phyloP scores from a whole-genome alignment of 2,329 filamentous ascomycete species.

The Tolypocladium nubicola region DNA sequence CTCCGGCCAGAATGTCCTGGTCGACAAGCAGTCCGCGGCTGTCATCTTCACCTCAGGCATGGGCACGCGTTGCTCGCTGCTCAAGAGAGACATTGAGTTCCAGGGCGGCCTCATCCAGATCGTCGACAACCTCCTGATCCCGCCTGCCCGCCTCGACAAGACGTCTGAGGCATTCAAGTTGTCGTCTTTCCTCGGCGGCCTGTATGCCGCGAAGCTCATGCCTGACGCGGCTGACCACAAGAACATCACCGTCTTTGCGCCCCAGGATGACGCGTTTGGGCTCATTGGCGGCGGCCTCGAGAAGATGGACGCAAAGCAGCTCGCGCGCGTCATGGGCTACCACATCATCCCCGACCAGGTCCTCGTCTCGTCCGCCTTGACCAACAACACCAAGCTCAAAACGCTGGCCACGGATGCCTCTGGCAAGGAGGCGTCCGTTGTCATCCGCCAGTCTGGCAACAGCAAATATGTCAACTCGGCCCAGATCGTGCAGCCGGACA shows the following conservation, averaged over 20 bases:
- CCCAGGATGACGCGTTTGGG: conserved; percentile 49
- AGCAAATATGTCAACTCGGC: conserved; percentile 43
- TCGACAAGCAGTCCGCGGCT: conserved; percentile 27
- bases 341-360: conserved; percentile 50
- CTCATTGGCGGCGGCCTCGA: conserved; percentile 40
- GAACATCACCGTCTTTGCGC: conserved; percentile 53
- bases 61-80: conserved; percentile 31
- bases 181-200: conserved; percentile 26
- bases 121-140: conserved; percentile 39
- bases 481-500: conserved; percentile 39
- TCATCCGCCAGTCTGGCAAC: conserved; percentile 27
- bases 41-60: conserved; percentile 39
- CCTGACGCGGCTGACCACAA: conserved; percentile 28
- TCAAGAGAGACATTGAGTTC: conserved; percentile 33
- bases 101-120: conserved; percentile 40
- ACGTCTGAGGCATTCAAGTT: conserved; percentile 37
- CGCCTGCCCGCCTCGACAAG: conserved; percentile 35
- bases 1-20: conserved; percentile 35
- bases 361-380: conserved; percentile 34
- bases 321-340: conserved; percentile 48
- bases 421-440: conserved; percentile 24
- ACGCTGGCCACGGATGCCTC: conserved; percentile 29
- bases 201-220: conserved; percentile 21
- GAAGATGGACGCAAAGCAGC: conserved; percentile 33
- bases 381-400: conserved; percentile 16